Conservation (phyloP, 768 basidiomycete species). For the Leucocoprinus birnbaumii region DNA sequence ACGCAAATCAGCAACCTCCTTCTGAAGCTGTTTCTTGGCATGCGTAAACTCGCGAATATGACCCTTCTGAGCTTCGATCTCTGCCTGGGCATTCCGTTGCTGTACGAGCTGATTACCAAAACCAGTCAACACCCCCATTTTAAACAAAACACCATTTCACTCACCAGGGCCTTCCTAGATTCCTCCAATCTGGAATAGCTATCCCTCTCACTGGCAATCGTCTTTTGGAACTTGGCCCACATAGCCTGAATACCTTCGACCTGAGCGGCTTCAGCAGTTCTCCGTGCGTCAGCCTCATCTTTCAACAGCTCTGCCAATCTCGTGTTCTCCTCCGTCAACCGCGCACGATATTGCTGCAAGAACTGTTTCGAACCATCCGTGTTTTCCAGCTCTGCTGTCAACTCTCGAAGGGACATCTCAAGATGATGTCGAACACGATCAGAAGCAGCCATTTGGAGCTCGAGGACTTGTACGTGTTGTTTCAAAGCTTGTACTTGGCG, state of each 20-base stretch:
- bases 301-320: conserved; percentile 52
- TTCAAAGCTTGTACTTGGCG: conserved; percentile 49
- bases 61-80: conserved; percentile 62
- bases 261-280: conserved; percentile 58
- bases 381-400: conserved; percentile 59
- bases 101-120: conserved; percentile 49
- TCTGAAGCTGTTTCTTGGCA: conserved; percentile 55
- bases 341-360: conserved; percentile 52
- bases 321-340: conserved; percentile 55
- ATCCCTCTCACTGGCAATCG: conserved; percentile 56
- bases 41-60: conserved; percentile 59
- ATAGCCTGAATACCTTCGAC: conserved; percentile 61
- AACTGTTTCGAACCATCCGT: conserved; percentile 66
- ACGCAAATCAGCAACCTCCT: conserved; percentile 48
- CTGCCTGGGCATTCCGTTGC: conserved; percentile 59
- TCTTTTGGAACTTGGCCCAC: conserved; percentile 64
- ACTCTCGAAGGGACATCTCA: conserved; percentile 54
- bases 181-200: conserved; percentile 65
- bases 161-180: conserved; percentile 65
- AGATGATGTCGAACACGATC: conserved; percentile 65
- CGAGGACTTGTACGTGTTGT: conserved; percentile 65
- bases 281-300: conserved; percentile 63
- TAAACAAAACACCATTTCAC: conserved; percentile 17
- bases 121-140: neutral
- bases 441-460: conserved; percentile 66